phyloP scores from a whole-genome alignment of 2,329 filamentous ascomycete species.

The Aschersonia sp. region DNA sequence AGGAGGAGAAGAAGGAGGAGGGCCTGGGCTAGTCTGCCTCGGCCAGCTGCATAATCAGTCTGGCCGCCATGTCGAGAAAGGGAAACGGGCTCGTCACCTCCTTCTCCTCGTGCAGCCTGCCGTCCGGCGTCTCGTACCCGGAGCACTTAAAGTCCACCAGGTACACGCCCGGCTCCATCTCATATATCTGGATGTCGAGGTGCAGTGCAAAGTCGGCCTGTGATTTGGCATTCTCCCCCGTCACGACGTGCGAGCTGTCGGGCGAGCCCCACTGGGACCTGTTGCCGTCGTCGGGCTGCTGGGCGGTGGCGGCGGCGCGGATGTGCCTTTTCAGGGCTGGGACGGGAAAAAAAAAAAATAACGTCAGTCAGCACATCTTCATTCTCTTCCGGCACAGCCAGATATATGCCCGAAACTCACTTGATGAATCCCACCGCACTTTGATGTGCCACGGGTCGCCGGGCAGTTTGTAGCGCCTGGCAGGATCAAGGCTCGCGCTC shows the following conservation, averaged over 20 bases:
- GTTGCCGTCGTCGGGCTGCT: constrained; percentile 3
- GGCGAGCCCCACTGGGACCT: constrained; percentile 11
- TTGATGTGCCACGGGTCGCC: constrained; percentile 92
- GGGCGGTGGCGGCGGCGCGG: neutral
- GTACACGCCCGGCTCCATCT: constrained; percentile 83
- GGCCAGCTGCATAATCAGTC: constrained; percentile 83
- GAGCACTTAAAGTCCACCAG: constrained; percentile 98
- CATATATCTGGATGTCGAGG: constrained; percentile 90
- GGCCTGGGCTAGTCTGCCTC: constrained; percentile 46
- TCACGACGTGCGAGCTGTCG: constrained; percentile 24
- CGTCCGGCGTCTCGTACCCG: constrained; percentile 72
- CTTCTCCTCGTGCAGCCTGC: constrained; percentile 74
- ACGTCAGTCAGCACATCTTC: neutral
- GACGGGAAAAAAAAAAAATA: neutral
- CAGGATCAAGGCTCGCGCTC: constrained; percentile 32
- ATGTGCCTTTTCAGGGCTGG: constrained; percentile 6
- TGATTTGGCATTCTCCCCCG: constrained; percentile 24
- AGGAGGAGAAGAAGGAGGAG: neutral
- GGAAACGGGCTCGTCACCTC: constrained; percentile 91
- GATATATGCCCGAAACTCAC: constrained; percentile 34
- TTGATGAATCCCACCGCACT: constrained; percentile 74
- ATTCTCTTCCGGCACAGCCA: neutral
- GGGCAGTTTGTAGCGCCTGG: constrained; percentile 64
- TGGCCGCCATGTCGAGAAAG: constrained; percentile 85
- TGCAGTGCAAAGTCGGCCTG: constrained; percentile 75